Evolutionary conservation across 371 early-diverging fungal genomes (phyloP).

Genomic region (Batkoa obscura): DNA sequence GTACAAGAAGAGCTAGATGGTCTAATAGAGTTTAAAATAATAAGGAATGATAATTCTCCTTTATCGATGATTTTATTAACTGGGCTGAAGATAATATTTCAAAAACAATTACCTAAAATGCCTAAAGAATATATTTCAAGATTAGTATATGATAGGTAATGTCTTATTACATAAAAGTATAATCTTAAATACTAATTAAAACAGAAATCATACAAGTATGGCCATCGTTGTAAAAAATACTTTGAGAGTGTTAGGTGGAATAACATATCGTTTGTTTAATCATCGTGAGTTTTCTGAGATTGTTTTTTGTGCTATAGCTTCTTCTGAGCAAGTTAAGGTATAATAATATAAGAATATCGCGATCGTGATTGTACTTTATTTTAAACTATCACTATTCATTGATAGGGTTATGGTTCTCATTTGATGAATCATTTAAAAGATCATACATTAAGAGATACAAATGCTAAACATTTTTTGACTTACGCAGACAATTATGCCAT

Average conservation of each 20-base stretch:
- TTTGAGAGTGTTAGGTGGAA: constrained; percentile 83
- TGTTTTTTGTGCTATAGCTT: constrained; percentile 96
- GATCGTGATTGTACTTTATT: background rate
- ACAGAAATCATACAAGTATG: constrained; percentile 63
- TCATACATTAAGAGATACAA: constrained; percentile 46
- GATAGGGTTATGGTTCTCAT: constrained; percentile 79
- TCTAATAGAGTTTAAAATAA: constrained; percentile 40
- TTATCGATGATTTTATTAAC: constrained; percentile 35
- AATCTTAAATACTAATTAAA: background rate
- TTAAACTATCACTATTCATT: constrained; percentile 2
- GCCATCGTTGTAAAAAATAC: constrained; percentile 45
- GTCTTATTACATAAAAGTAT: background rate
- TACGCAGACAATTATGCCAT: constrained; percentile 99
- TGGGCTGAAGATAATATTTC: constrained; percentile 89
- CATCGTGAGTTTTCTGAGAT: constrained; percentile 92
- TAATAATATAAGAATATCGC: background rate
- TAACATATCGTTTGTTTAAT: constrained; percentile 88
- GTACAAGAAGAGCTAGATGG: constrained; percentile 46
- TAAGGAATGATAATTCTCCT: constrained; percentile 2
- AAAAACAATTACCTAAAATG: constrained; percentile 99
- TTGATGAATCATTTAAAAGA: constrained; percentile 91
- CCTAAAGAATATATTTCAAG: constrained; percentile 97
- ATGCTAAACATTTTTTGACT: constrained; percentile 78
- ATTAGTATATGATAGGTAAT: constrained; percentile 82
- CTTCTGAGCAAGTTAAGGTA: constrained; percentile 89